A percentile compares a stretch with the other conserved stretches of the same genome.
Conservation (phyloP, 2,329 filamentous ascomycete species). For the Penicillium sp. region DNA sequence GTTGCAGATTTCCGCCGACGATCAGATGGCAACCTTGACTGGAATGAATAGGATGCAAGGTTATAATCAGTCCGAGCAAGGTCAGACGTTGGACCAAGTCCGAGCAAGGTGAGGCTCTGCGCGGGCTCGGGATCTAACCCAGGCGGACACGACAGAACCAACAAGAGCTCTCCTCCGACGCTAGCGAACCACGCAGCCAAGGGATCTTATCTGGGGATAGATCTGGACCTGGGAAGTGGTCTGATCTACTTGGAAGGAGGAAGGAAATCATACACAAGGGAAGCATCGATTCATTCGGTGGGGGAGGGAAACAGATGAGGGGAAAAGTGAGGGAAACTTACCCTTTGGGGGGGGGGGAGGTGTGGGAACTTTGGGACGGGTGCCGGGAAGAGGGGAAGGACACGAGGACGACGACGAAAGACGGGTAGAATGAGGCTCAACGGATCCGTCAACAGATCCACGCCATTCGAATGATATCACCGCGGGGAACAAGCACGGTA, state of each 20-base stretch:
- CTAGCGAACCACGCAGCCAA: neutral
- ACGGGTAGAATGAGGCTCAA: constrained; percentile 4
- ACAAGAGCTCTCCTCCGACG: constrained; percentile 1
- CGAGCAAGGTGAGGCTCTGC: constrained; percentile 4
- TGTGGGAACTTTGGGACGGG: neutral
- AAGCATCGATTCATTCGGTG: neutral
- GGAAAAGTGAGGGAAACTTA: constrained; percentile 26
- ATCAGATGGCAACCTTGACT: neutral
- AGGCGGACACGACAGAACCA: neutral
- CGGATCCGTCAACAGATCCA: constrained; percentile 1
- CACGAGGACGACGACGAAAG: constrained; percentile 22
- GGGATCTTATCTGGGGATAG: neutral
- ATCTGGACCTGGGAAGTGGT: neutral
- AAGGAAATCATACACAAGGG: neutral
- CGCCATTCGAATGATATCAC: constrained; percentile 13
- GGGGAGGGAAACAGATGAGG: constrained; percentile 17
- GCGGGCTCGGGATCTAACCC: constrained; percentile 4
- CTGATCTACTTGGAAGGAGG: neutral
- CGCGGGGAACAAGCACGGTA: neutral
- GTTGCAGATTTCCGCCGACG: neutral
- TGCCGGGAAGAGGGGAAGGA: constrained; percentile 22
- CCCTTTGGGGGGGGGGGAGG: neutral
- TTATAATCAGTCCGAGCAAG: neutral
- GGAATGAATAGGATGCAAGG: neutral
- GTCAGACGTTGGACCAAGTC: neutral